Percentiles rank a stretch among this genome's conserved stretches.
These are phyloP conservation scores for Pyrenochaeta sp. DNA, from an alignment of 2,329 filamentous ascomycete genomes.

Conservation along the genomic window DNA sequence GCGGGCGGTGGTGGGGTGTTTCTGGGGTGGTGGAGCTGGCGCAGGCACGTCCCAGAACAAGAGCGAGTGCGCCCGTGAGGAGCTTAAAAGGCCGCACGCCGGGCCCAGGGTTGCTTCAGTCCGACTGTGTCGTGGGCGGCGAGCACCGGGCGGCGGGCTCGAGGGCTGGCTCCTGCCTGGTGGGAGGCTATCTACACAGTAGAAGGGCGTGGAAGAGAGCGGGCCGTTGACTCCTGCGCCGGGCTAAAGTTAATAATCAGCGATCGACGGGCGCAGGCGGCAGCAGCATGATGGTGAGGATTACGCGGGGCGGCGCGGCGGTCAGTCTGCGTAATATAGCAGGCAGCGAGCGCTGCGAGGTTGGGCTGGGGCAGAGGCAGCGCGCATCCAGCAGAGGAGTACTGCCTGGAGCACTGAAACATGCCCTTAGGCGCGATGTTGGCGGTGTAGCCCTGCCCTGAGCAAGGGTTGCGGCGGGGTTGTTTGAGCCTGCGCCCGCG, in stretches of 20 bases:
- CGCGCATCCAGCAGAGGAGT: constrained; percentile 17
- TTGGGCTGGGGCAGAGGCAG: constrained; percentile 29
- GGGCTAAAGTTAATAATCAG: constrained; percentile 35
- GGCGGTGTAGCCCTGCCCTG: constrained; percentile 23
- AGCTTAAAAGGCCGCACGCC: constrained; percentile 26
- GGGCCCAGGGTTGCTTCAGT: constrained; percentile 6
- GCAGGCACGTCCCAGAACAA: constrained; percentile 25
- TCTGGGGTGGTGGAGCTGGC: constrained; percentile 20
- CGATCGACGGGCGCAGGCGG: constrained; percentile 18
- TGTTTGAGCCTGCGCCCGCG: too few relatives aligned
- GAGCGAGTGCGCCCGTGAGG: constrained; percentile 25
- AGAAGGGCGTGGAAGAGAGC: constrained; percentile 41
- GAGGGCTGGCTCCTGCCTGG: neutral
- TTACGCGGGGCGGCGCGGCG: constrained; percentile 15
- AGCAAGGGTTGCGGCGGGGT: too few relatives aligned
- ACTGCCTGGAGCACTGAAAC: constrained; percentile 23
- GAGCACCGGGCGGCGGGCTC: too few relatives aligned
- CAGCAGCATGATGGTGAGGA: constrained; percentile 20
- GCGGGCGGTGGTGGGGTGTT: constrained; percentile 25
- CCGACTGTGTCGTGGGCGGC: too few relatives aligned
- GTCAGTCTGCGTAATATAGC: constrained; percentile 26
- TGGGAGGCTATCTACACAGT: too few relatives aligned
- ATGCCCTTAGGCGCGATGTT: constrained; percentile 17
- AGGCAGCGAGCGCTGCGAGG: constrained; percentile 11
- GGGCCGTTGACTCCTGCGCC: constrained; percentile 26